Conservation (phyloP, 2,329 filamentous ascomycete genomes). For the Rutstroemia sp. region DNA sequence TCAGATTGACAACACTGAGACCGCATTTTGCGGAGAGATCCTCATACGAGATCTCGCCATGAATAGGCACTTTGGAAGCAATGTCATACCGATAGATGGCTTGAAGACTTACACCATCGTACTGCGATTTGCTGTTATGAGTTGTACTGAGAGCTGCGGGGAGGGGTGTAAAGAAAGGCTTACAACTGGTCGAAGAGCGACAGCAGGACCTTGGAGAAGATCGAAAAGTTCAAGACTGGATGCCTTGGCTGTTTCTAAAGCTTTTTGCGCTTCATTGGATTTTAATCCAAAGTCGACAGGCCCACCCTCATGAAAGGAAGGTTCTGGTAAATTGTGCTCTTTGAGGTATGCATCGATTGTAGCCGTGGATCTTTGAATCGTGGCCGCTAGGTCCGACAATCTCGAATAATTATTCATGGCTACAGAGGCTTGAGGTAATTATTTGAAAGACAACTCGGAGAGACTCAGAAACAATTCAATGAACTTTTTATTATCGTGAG, state of each 20-base stretch:
- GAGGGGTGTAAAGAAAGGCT: not conserved
- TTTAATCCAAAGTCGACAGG: not conserved
- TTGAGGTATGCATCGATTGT: not conserved
- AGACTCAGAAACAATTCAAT: too few relatives aligned
- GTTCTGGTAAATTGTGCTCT: not conserved
- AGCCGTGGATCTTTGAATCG: not conserved
- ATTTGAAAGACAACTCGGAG: too few relatives aligned
- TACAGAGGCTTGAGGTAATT: too few relatives aligned
- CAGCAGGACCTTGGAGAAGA: not conserved
- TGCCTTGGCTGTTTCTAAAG: not conserved
- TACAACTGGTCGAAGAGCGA: not conserved
- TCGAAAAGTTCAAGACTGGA: not conserved
- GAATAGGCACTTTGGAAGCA: not conserved
- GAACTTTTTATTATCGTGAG: too few relatives aligned
- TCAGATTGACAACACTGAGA: not conserved
- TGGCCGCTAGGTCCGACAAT: not conserved
- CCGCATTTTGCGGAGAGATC: not conserved
- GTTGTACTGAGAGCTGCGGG: not conserved
- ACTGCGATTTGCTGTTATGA: not conserved
- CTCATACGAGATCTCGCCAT: not conserved
- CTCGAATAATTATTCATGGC: not conserved
- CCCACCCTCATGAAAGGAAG: not conserved
- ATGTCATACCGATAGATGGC: not conserved
- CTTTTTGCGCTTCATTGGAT: not conserved
- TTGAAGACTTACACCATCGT: conserved; percentile 1